Evolutionary conservation across 129 eudicot species (phyloP).

Genomic region (Calendula officinalis): DNA sequence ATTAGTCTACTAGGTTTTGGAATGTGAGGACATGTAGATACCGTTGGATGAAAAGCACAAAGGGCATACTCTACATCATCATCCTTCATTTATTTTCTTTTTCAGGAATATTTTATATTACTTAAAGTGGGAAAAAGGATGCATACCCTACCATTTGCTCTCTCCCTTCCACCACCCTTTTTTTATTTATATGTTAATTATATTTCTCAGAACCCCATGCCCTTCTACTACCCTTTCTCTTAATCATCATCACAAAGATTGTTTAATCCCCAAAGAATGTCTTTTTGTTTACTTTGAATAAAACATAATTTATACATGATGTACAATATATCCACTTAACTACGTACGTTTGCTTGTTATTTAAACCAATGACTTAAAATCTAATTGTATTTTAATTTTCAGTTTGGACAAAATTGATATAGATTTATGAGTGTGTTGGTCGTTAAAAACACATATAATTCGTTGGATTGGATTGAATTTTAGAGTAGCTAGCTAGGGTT

Average conservation of each 20-base stretch:
- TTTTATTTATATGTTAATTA: not conserved
- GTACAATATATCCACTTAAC: not conserved
- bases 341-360: too few relatives aligned
- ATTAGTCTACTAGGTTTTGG: not conserved
- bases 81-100: constrained; percentile 27
- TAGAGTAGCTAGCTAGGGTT: constrained; percentile 17
- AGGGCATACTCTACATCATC: constrained; percentile 29
- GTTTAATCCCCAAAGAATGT: constrained; percentile 14
- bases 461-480: constrained; percentile 3
- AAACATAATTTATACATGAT: not conserved
- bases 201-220: constrained; percentile 32
- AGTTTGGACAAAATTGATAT: too few relatives aligned
- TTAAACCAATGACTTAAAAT: too few relatives aligned
- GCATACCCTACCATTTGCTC: constrained; percentile 41
- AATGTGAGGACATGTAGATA: constrained; percentile 47
- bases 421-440: too few relatives aligned
- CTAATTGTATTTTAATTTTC: too few relatives aligned
- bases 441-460: not conserved
- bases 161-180: constrained; percentile 22
- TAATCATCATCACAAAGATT: constrained; percentile 21
- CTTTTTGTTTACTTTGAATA: constrained; percentile 4
- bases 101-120: constrained; percentile 27
- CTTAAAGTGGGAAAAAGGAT: constrained; percentile 30
- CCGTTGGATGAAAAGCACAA: constrained; percentile 61
- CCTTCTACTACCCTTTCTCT: constrained; percentile 21